These are phyloP conservation scores for Cokeromyces recurvatus DNA, from an alignment of 371 early-diverging fungal species.

Conservation along the genomic window DNA sequence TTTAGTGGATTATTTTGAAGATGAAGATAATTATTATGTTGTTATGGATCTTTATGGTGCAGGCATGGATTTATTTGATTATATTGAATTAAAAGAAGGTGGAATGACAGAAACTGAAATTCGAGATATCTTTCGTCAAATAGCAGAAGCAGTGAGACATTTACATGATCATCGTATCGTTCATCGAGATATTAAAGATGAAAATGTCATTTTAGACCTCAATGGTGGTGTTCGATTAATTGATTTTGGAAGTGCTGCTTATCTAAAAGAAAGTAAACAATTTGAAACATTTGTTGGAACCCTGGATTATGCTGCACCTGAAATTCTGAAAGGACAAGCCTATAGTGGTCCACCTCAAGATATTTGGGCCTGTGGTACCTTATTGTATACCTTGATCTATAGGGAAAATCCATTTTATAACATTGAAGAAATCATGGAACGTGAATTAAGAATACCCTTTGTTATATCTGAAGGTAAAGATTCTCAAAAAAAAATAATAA, in stretches of 20 bases:
- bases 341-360: constrained; percentile 73
- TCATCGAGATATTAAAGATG: constrained; percentile 79
- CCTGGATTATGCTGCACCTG: constrained; percentile 65
- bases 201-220: constrained; percentile 67
- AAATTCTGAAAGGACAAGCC: constrained; percentile 54
- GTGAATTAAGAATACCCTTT: constrained; percentile 19
- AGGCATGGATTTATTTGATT: constrained; percentile 75
- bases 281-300: constrained; percentile 72
- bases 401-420: constrained; percentile 24
- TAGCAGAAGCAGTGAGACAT: constrained; percentile 62
- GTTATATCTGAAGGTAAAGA: constrained; percentile 35
- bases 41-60: constrained; percentile 59
- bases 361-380: constrained; percentile 75
- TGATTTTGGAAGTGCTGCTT: constrained; percentile 71
- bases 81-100: constrained; percentile 56
- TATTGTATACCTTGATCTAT: constrained; percentile 71
- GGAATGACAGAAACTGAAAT: constrained; percentile 53
- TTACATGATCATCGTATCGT: constrained; percentile 68
- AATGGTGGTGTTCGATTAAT: constrained; percentile 50
- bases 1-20: constrained; percentile 61
- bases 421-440: constrained; percentile 17
- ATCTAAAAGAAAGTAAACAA: constrained; percentile 42
- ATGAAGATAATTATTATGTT: constrained; percentile 63
- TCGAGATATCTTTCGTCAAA: constrained; percentile 56
- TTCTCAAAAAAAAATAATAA: too few relatives aligned